A percentile compares a stretch with the other conserved stretches of the same genome.
phyloP scores from a whole-genome alignment of 768 basidiomycete genomes.

The Sutorius australiensis region DNA sequence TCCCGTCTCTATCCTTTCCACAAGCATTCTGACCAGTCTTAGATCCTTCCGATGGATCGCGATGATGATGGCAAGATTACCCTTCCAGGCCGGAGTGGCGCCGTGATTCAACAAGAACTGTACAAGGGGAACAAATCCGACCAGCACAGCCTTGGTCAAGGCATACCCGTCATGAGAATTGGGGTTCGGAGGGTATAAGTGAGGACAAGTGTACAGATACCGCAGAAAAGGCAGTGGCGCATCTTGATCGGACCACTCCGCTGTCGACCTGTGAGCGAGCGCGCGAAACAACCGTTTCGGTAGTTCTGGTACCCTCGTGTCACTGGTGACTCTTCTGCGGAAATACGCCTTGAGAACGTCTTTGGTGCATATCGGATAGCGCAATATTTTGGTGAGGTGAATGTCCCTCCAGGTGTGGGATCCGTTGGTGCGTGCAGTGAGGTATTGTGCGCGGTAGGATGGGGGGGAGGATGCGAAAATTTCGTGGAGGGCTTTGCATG shows the following conservation, averaged over 20 bases:
- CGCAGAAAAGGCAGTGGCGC: slow-evolving; percentile 62
- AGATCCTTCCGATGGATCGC: slow-evolving; percentile 74
- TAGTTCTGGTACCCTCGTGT: slow-evolving; percentile 40
- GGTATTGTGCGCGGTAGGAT: slow-evolving; percentile 63
- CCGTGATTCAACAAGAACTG: slow-evolving; percentile 65
- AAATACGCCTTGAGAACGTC: slow-evolving; percentile 47
- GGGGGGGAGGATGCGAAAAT: slow-evolving; percentile 56
- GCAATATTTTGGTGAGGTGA: slow-evolving; percentile 46
- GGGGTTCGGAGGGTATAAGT: slow-evolving; percentile 41
- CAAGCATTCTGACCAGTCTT: slow-evolving; percentile 65
- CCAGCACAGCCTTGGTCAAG: slow-evolving; percentile 73
- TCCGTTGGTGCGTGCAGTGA: slow-evolving; percentile 38
- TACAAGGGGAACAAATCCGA: slow-evolving; percentile 59
- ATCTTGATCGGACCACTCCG: slow-evolving; percentile 46
- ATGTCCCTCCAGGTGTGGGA: slow-evolving; percentile 11
- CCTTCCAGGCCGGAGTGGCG: slow-evolving; percentile 64
- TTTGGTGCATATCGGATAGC: slow-evolving; percentile 37
- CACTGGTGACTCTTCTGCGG: slow-evolving; percentile 5
- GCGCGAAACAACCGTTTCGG: slow-evolving; percentile 66
- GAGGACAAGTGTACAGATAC: slow-evolving; percentile 46
- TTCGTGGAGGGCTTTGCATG: slow-evolving; percentile 49
- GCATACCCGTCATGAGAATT: slow-evolving; percentile 81
- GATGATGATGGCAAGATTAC: slow-evolving; percentile 62
- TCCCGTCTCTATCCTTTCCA: slow-evolving; percentile 48
- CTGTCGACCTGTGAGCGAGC: slow-evolving; percentile 33